phyloP scores from a whole-genome alignment of 805 yeast species.

The Nakazawaea siamensis region DNA sequence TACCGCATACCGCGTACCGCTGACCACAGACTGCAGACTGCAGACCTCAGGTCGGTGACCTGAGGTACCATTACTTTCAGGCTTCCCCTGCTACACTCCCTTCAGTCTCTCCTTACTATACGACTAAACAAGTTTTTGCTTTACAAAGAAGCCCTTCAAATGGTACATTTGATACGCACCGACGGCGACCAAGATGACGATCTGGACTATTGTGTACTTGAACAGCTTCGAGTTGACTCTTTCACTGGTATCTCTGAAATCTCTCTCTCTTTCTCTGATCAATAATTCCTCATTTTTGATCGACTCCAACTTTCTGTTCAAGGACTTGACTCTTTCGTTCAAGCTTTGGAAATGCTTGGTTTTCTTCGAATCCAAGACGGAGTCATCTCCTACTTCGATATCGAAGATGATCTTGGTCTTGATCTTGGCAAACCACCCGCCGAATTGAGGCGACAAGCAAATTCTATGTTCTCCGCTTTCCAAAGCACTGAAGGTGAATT shows the following conservation, averaged over 20 bases:
- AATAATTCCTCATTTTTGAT: conserved; percentile 58
- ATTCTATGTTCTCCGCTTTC: conserved; percentile 82
- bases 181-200: conserved; percentile 55
- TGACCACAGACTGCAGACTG: too few relatives aligned
- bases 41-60: too few relatives aligned
- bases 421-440: conserved; percentile 32
- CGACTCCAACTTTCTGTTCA: conserved; percentile 48
- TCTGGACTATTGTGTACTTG: conserved; percentile 67
- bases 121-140: conserved; percentile 69
- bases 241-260: conserved; percentile 74
- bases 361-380: conserved; percentile 53
- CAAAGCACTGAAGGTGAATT: conserved; percentile 72
- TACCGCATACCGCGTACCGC: too few relatives aligned
- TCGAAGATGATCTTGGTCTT: conserved; percentile 57
- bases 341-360: conserved; percentile 45
- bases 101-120: background rate
- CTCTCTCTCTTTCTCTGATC: conserved; percentile 62
- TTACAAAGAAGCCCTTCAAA: conserved; percentile 74
- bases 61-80: too few relatives aligned
- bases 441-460: conserved; percentile 46
- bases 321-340: conserved; percentile 44
- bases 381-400: conserved; percentile 59
- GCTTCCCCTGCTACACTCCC: background rate
- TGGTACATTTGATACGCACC: conserved; percentile 74
- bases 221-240: conserved; percentile 64